phyloP scores from a whole-genome alignment of 1,284 basidiomycete genomes.

The Ustilago lituana region DNA sequence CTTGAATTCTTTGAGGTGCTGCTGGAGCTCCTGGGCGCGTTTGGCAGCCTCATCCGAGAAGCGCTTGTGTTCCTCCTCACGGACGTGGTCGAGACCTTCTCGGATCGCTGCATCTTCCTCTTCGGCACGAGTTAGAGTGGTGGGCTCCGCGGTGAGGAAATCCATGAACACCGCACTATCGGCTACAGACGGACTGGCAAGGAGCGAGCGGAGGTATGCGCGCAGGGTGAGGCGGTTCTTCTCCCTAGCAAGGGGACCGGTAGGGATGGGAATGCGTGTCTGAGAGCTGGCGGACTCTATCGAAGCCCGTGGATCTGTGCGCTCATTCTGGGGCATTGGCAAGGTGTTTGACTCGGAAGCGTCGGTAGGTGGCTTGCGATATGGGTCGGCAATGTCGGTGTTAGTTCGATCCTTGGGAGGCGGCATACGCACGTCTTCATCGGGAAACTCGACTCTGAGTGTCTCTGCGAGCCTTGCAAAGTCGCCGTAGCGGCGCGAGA shows the following conservation, averaged over 20 bases:
- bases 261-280: constrained; percentile 32
- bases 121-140: constrained; percentile 78
- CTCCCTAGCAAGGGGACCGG: constrained; percentile 71
- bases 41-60: constrained; percentile 88
- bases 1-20: constrained; percentile 85
- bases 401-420: constrained; percentile 59
- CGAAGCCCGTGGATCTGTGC: constrained; percentile 16
- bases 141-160: constrained; percentile 85
- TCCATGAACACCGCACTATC: constrained; percentile 85
- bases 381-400: constrained; percentile 45
- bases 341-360: background rate
- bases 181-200: constrained; percentile 77
- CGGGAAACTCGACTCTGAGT: constrained; percentile 56
- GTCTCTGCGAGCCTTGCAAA: constrained; percentile 72
- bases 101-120: constrained; percentile 79
- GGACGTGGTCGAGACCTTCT: constrained; percentile 86
- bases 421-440: constrained; percentile 51
- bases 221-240: constrained; percentile 95
- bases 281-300: constrained; percentile 28
- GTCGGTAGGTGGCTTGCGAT: constrained; percentile 14
- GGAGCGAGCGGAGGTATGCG: constrained; percentile 84
- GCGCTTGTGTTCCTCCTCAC: constrained; percentile 84
- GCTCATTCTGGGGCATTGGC: background rate
- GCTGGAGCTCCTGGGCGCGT: constrained; percentile 85
- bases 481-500: constrained; percentile 92